Evolutionary conservation across 1,284 basidiomycete genomes (phyloP).

Genomic region (Fomes fomentarius): DNA sequence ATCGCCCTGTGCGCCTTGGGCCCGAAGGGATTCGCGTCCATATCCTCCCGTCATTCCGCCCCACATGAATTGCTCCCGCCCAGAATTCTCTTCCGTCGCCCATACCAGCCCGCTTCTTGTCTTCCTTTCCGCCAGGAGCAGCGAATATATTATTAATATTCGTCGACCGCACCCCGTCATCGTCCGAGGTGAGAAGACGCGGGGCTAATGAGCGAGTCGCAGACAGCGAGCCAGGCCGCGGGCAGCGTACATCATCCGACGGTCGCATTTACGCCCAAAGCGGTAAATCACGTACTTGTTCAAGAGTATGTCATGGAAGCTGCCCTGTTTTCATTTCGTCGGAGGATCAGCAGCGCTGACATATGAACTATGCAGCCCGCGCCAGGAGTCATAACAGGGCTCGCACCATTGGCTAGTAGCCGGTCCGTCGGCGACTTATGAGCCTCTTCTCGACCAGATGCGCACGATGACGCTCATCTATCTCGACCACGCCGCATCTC

Average conservation of each 20-base stretch:
- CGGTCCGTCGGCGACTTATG: constrained; percentile 1
- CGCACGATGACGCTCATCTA: constrained; percentile 1
- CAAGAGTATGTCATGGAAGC: constrained; percentile 11
- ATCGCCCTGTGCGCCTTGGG: background rate
- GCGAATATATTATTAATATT: too few species aligned
- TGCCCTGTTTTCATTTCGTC: constrained; percentile 7
- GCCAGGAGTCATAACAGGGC: too few species aligned
- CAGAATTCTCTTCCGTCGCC: background rate
- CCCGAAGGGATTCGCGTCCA: background rate
- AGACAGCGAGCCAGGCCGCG: too few species aligned
- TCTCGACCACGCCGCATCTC: background rate
- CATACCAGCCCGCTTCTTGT: background rate
- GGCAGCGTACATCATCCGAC: background rate
- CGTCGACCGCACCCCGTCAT: too few species aligned
- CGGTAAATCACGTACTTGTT: background rate
- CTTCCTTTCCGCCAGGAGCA: background rate
- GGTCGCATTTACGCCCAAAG: background rate
- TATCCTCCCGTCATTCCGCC: too few species aligned
- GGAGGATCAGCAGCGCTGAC: background rate
- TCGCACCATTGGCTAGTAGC: background rate
- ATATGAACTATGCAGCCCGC: too few species aligned
- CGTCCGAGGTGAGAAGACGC: too few species aligned
- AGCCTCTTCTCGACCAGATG: constrained; percentile 13
- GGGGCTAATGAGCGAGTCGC: background rate
- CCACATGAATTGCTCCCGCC: background rate